phyloP scores from a whole-genome alignment of 2,329 filamentous ascomycete genomes.

The Hyphodiscus sp. region DNA sequence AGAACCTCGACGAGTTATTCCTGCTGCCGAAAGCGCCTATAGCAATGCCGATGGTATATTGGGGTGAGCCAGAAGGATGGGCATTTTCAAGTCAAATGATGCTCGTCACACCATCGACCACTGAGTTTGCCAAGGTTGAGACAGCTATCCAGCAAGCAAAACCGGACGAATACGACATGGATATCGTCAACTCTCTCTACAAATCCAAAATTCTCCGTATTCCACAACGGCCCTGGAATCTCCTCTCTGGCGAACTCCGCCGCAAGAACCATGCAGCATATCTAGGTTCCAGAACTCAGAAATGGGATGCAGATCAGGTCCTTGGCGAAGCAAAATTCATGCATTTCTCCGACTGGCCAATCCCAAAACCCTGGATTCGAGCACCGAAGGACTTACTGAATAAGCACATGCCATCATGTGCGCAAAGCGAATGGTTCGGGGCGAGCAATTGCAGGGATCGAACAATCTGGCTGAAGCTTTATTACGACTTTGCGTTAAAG shows the following conservation, averaged over 20 bases:
- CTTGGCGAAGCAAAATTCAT: conserved; percentile 48
- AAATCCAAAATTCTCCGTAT: conserved; percentile 44
- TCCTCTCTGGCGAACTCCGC: conserved; percentile 51
- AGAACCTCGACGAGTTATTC: conserved; percentile 26
- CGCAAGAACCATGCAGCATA: conserved; percentile 43
- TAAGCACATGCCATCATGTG: conserved; percentile 25
- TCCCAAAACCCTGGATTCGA: conserved; percentile 50
- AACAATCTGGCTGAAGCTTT: conserved; percentile 22
- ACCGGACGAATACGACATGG: conserved; percentile 21
- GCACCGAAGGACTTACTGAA: conserved; percentile 23
- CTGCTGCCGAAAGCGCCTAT: conserved; percentile 21
- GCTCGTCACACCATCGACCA: conserved; percentile 19
- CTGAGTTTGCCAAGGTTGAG: conserved; percentile 15
- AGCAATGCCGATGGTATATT: conserved; percentile 26
- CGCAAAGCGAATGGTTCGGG: conserved; percentile 24
- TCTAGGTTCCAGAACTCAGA: conserved; percentile 39
- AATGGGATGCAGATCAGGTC: conserved; percentile 47
- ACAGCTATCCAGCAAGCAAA: conserved; percentile 13
- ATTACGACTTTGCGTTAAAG: conserved; percentile 20
- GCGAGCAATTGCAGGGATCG: conserved; percentile 26
- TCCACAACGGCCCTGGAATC: conserved; percentile 48
- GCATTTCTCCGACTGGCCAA: conserved; percentile 55
- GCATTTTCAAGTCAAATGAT: conserved; percentile 21
- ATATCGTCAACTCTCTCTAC: conserved; percentile 44
- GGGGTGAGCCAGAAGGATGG: conserved; percentile 19